phyloP scores from a whole-genome alignment of 768 basidiomycete species.

The Suillus occidentalis region DNA sequence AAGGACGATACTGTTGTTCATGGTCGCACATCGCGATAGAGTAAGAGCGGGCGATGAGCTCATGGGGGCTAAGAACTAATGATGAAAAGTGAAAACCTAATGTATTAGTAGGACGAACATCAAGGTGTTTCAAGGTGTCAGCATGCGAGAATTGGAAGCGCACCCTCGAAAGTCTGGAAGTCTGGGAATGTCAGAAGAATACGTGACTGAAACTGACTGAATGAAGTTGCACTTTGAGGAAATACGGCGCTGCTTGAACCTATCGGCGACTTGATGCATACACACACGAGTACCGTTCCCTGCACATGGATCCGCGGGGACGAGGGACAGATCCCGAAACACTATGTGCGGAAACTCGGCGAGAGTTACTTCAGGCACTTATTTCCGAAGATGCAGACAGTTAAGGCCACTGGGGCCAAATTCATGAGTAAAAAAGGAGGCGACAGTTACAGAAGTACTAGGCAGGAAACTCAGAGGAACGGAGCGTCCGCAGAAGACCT shows the following conservation, averaged over 20 bases:
- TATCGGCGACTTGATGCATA: conserved; percentile 26
- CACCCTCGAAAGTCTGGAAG: conserved; percentile 7
- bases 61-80: conserved; percentile 23
- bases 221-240: conserved; percentile 13
- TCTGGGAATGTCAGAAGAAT: conserved; percentile 1
- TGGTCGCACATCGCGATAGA: conserved; percentile 32
- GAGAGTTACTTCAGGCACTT: conserved; percentile 10
- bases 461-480: conserved; percentile 20
- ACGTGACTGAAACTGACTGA: conserved; percentile 9
- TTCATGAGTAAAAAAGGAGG: conserved; percentile 4
- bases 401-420: conserved; percentile 10
- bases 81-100: neutral
- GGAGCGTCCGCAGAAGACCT: conserved; percentile 14
- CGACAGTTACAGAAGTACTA: conserved; percentile 1
- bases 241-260: conserved; percentile 13
- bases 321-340: conserved; percentile 27
- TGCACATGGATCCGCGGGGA: conserved; percentile 32
- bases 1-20: conserved; percentile 27
- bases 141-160: conserved; percentile 17
- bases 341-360: conserved; percentile 26
- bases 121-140: conserved; percentile 11
- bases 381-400: conserved; percentile 13
- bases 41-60: conserved; percentile 27
- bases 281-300: conserved; percentile 18
- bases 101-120: conserved; percentile 15